Evolutionary conservation across 257 asterid genomes (phyloP).

Genomic region (Nicotiana sylvestris): DNA sequence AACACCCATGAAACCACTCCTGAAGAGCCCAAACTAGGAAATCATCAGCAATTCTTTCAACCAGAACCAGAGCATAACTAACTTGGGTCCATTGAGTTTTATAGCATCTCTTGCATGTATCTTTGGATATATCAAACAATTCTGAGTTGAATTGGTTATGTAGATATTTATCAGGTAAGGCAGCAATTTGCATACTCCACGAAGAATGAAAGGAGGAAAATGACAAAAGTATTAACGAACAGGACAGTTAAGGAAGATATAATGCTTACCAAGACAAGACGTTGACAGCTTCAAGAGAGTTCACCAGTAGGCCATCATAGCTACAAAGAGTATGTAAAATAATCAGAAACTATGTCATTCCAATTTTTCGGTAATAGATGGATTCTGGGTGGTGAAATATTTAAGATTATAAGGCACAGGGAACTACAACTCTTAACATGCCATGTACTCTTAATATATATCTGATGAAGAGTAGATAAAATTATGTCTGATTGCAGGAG

Average conservation of each 20-base stretch:
- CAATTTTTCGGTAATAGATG: not conserved
- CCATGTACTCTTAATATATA: not conserved
- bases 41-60: not conserved
- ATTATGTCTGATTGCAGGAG: not conserved
- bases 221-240: not conserved
- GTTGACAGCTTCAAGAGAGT: slow-evolving; percentile 63
- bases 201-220: not conserved
- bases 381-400: not conserved
- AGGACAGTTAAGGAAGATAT: not conserved
- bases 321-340: slow-evolving; percentile 40
- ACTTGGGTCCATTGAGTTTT: not conserved
- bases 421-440: not conserved
- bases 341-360: not conserved
- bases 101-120: not conserved
- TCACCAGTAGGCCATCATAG: slow-evolving; percentile 79
- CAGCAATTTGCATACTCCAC: not conserved
- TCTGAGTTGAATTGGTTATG: not conserved
- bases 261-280: slow-evolving; percentile 58
- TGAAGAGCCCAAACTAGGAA: not conserved
- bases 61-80: not conserved
- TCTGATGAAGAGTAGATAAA: not conserved
- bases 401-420: not conserved
- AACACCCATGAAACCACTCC: not conserved
- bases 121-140: not conserved
- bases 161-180: not conserved